phyloP scores from a whole-genome alignment of 2,329 filamentous ascomycete species.

The Hypomyces rosellus region DNA sequence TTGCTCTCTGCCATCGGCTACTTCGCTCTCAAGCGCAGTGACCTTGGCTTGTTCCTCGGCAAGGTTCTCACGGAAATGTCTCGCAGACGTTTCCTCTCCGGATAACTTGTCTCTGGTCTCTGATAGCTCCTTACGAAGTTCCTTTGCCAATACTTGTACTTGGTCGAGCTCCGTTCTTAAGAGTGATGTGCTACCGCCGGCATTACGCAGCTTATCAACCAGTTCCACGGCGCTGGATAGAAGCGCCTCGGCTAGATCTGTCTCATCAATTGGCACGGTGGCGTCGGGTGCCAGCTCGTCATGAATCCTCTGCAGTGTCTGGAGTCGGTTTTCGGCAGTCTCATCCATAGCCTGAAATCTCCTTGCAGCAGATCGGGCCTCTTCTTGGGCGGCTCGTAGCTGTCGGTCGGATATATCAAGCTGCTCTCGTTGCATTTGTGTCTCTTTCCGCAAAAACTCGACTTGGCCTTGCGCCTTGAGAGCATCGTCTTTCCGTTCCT shows the following conservation, averaged over 20 bases:
- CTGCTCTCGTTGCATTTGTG: conserved; percentile 52
- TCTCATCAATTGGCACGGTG: conserved; percentile 47
- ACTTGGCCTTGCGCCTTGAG: conserved; percentile 57
- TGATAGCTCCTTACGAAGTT: conserved; percentile 53
- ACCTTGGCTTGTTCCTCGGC: conserved; percentile 49
- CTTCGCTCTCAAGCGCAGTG: conserved; percentile 48
- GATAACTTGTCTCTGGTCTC: conserved; percentile 46
- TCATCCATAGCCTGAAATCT: conserved; percentile 47
- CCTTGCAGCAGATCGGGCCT: conserved; percentile 44
- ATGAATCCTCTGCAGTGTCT: conserved; percentile 53
- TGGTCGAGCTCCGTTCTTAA: conserved; percentile 58
- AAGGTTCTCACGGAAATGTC: conserved; percentile 48
- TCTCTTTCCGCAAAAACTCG: conserved; percentile 56
- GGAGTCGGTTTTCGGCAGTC: conserved; percentile 44
- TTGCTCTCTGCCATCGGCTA: conserved; percentile 61
- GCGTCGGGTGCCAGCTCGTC: conserved; percentile 50
- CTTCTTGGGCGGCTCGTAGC: conserved; percentile 49
- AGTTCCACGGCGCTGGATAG: conserved; percentile 52
- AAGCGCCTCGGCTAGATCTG: conserved; percentile 54
- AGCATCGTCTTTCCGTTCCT: conserved; percentile 50
- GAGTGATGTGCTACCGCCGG: conserved; percentile 54
- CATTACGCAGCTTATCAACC: conserved; percentile 51
- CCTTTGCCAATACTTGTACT: conserved; percentile 47
- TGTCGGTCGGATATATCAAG: conserved; percentile 53
- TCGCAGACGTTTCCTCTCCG: conserved; percentile 43